These are phyloP conservation scores for Lecanicillium sp. DNA, from an alignment of 2,329 filamentous ascomycete genomes.

Conservation along the genomic window DNA sequence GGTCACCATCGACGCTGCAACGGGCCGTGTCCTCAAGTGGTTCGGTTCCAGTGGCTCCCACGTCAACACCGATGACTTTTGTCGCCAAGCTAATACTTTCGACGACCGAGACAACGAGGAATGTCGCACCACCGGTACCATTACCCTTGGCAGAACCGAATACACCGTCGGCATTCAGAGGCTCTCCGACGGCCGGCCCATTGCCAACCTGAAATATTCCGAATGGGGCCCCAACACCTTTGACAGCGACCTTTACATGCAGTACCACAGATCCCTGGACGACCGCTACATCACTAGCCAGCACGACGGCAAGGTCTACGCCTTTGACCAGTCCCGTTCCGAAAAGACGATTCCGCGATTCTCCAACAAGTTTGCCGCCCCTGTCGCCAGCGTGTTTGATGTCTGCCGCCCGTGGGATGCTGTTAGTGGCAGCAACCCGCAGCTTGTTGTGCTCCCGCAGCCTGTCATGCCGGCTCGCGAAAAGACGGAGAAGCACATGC, in stretches of 20 bases:
- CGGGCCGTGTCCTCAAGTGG: slow-evolving; percentile 73
- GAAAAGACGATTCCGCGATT: slow-evolving; percentile 53
- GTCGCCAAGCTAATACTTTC: slow-evolving; percentile 60
- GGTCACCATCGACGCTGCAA: slow-evolving; percentile 82
- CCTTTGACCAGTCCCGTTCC: slow-evolving; percentile 61
- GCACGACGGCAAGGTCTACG: slow-evolving; percentile 78
- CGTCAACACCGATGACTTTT: slow-evolving; percentile 66
- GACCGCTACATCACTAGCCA: slow-evolving; percentile 83
- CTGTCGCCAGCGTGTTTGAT: slow-evolving; percentile 85
- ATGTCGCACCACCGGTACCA: slow-evolving; percentile 72
- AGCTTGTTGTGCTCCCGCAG: slow-evolving; percentile 81
- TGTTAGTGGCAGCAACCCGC: slow-evolving; percentile 57
- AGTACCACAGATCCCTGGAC: slow-evolving; percentile 76
- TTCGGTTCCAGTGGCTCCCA: slow-evolving; percentile 71
- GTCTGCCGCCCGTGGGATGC: slow-evolving; percentile 68
- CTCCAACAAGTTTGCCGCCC: slow-evolving; percentile 63
- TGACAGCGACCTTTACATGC: slow-evolving; percentile 77
- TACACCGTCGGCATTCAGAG: slow-evolving; percentile 85
- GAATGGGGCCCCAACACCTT: slow-evolving; percentile 94
- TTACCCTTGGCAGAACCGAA: slow-evolving; percentile 79
- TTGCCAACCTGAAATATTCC: slow-evolving; percentile 86
- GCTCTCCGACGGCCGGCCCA: slow-evolving; percentile 57
- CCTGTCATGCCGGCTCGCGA: slow-evolving; percentile 59
- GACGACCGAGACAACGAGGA: slow-evolving; percentile 65
- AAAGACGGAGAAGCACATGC: slow-evolving; percentile 43